A percentile compares a stretch with the other conserved stretches of the same genome.
Evolutionary conservation across 164 flowering plant genomes (phyloP).

Genomic region (Tinospora cordifolia): DNA sequence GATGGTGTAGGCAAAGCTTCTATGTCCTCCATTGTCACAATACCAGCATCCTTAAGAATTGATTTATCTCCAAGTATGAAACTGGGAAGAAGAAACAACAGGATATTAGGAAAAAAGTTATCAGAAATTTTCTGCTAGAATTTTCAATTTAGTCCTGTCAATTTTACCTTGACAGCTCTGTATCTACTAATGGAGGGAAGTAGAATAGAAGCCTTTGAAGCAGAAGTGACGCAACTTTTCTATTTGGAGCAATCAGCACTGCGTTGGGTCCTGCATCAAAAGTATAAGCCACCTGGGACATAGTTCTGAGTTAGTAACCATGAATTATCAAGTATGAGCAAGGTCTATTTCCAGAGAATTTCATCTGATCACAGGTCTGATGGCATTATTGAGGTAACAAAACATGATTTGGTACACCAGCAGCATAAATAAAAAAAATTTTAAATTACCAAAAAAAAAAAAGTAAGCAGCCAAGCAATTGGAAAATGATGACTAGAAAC

Average conservation of each 20-base stretch:
- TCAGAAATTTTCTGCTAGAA: background rate
- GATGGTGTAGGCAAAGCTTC: conserved; percentile 70
- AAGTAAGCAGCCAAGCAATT: background rate
- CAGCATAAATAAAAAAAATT: too few relatives aligned
- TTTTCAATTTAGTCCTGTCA: background rate
- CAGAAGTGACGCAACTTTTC: conserved; percentile 50
- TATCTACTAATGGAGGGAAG: conserved; percentile 52
- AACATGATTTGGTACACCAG: background rate
- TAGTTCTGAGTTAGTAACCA: background rate
- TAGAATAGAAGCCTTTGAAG: conserved; percentile 54
- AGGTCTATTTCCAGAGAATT: background rate
- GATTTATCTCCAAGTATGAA: conserved; percentile 80
- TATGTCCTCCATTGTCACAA: conserved; percentile 47
- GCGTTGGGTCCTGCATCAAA: conserved; percentile 99
- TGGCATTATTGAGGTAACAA: background rate
- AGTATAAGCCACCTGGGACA: conserved; percentile 88
- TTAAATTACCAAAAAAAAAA: background rate
- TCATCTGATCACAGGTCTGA: background rate
- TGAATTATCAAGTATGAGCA: background rate
- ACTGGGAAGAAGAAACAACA: conserved; percentile 31
- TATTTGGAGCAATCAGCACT: conserved; percentile 56
- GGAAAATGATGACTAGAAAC: background rate
- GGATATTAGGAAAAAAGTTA: background rate
- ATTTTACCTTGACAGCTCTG: conserved; percentile 37
- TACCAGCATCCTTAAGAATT: conserved; percentile 74